Evolutionary conservation across 768 basidiomycete species (phyloP).

Genomic region (Tulasnella sp.): DNA sequence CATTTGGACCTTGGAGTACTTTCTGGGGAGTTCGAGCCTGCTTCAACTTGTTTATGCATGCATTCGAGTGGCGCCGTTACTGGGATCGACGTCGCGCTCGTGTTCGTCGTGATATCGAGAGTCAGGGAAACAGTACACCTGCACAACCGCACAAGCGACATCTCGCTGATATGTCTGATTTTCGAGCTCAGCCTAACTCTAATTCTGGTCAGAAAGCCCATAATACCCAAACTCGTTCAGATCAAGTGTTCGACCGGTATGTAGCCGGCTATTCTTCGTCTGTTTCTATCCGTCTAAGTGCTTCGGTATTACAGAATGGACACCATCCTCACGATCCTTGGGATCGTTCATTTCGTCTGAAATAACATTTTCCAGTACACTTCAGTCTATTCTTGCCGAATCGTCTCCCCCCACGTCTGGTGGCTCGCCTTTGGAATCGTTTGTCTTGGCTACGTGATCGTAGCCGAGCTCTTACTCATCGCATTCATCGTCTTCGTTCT

Average conservation of each 20-base stretch:
- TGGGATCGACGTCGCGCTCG: background rate
- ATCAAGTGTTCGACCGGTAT: background rate
- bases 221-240: background rate
- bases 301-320: constrained; percentile 2
- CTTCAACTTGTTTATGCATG: background rate
- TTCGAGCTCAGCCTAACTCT: too few species aligned
- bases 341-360: constrained; percentile 71
- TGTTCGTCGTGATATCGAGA: too few species aligned
- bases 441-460: constrained; percentile 64
- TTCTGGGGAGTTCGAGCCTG: constrained; percentile 12
- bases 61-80: constrained; percentile 3
- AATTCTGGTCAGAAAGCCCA: too few species aligned
- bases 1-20: constrained; percentile 9
- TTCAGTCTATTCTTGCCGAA: constrained; percentile 58
- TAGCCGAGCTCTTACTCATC: constrained; percentile 57
- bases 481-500: constrained; percentile 67
- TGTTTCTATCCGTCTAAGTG: too few species aligned
- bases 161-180: too few species aligned
- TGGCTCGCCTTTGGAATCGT: constrained; percentile 75
- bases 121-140: too few species aligned
- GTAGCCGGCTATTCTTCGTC: background rate
- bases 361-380: constrained; percentile 72
- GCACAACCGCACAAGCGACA: too few species aligned
- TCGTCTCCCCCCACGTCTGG: constrained; percentile 69
- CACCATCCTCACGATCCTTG: constrained; percentile 35